phyloP scores from a whole-genome alignment of 768 basidiomycete species.

The Arthromyces matolae region DNA sequence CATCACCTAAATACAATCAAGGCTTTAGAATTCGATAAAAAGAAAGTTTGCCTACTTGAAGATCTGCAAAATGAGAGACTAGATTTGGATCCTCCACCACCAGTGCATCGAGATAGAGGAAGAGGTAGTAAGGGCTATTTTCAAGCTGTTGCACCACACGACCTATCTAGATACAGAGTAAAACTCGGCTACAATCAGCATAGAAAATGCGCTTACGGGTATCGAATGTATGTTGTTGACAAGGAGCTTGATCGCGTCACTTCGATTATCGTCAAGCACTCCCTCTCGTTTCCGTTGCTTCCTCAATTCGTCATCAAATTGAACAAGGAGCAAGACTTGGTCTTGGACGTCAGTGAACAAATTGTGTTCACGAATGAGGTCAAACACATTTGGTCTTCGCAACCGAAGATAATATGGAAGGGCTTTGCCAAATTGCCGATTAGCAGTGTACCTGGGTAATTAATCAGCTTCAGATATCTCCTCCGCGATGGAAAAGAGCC shows the following conservation, averaged over 20 bases:
- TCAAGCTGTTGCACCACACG: constrained; percentile 87
- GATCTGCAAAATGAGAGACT: constrained; percentile 77
- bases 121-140: constrained; percentile 74
- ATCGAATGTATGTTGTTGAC: constrained; percentile 96
- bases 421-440: constrained; percentile 92
- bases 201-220: constrained; percentile 51
- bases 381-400: constrained; percentile 85
- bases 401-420: constrained; percentile 86
- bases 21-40: no score
- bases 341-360: constrained; percentile 94
- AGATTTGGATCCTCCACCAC: constrained; percentile 75
- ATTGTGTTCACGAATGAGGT: constrained; percentile 90
- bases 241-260: constrained; percentile 80
- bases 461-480: not conserved
- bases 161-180: constrained; percentile 54
- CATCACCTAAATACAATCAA: no score
- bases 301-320: constrained; percentile 89
- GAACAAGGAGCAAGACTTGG: constrained; percentile 86
- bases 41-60: constrained; percentile 64
- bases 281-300: constrained; percentile 49
- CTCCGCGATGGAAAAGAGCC: no score
- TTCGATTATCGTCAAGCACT: constrained; percentile 41
- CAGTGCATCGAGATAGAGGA: constrained; percentile 89
- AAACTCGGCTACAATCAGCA: not conserved
- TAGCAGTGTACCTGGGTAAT: constrained; percentile 64